Conservation (phyloP, 129 eudicot genomes). For the Gnaphalium uliginosum region DNA sequence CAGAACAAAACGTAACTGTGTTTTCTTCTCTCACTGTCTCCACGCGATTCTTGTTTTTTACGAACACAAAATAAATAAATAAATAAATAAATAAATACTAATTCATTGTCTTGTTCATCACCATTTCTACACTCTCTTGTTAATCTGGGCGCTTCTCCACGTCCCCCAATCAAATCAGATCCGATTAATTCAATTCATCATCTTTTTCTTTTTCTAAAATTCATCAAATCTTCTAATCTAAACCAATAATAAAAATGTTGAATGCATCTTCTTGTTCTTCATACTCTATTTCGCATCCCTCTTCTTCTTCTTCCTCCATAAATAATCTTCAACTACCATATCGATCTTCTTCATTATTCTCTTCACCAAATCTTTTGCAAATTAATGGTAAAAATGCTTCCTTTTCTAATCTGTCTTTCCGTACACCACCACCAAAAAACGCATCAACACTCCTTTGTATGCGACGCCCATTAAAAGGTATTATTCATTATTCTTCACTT, state of each 20-base stretch:
- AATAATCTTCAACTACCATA: background rate
- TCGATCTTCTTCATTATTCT: conserved; percentile 16
- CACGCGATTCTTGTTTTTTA: too few relatives aligned
- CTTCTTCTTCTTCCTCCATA: background rate
- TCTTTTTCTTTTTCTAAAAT: background rate
- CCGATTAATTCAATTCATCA: background rate
- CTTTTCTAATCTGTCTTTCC: conserved; percentile 16
- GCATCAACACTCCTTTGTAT: conserved; percentile 9
- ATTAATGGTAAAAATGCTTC: background rate
- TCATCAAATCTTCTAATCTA: background rate
- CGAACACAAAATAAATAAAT: too few relatives aligned
- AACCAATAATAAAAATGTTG: conserved; percentile 18
- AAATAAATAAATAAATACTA: too few relatives aligned
- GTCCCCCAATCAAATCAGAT: conserved; percentile 19
- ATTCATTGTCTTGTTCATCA: too few relatives aligned
- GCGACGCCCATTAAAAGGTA: conserved; percentile 39
- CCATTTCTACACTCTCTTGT: too few relatives aligned
- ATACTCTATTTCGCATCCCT: background rate
- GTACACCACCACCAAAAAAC: conserved; percentile 1
- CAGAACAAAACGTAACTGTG: too few relatives aligned
- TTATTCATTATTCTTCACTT: background rate
- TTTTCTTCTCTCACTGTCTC: too few relatives aligned
- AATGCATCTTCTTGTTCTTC: conserved; percentile 14
- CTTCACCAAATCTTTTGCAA: conserved; percentile 4
- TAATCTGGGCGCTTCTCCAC: conserved; percentile 3